phyloP scores from a whole-genome alignment of 2,329 filamentous ascomycete species.

The Claviceps capensis region DNA sequence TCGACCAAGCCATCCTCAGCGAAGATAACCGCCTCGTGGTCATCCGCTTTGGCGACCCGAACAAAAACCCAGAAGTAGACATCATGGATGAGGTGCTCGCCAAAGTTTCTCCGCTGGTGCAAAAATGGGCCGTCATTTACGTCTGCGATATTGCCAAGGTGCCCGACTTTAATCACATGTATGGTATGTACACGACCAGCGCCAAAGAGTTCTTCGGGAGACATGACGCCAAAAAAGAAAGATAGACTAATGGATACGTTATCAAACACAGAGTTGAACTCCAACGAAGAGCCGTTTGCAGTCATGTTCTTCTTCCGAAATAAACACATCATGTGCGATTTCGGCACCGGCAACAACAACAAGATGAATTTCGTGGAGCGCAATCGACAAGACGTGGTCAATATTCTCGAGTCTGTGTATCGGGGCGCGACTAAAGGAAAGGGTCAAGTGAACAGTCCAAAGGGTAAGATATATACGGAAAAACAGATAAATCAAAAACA shows the following conservation, averaged over 20 bases:
- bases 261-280: constrained; percentile 3
- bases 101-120: constrained; percentile 82
- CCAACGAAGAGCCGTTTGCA: constrained; percentile 57
- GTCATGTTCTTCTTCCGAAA: constrained; percentile 97
- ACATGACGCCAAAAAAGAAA: not conserved
- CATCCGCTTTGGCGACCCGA: constrained; percentile 65
- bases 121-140: constrained; percentile 88
- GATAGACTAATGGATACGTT: not conserved
- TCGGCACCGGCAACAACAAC: constrained; percentile 97
- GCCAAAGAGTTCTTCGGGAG: too few species aligned
- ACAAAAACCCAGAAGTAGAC: constrained; percentile 61
- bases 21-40: constrained; percentile 90
- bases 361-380: constrained; percentile 90
- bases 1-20: constrained; percentile 80
- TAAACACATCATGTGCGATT: constrained; percentile 98
- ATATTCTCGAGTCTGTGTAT: constrained; percentile 97
- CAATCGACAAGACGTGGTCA: constrained; percentile 96
- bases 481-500: not conserved
- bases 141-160: constrained; percentile 86
- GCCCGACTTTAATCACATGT: constrained; percentile 93
- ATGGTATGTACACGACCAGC: constrained; percentile 32
- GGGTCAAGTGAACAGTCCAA: constrained; percentile 91
- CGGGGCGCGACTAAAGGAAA: constrained; percentile 96
- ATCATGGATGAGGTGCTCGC: constrained; percentile 85
- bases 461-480: constrained; percentile 33